These are phyloP conservation scores for Coccomyxa sp. DNA, from an alignment of 139 green algal species.

Conservation along the genomic window DNA sequence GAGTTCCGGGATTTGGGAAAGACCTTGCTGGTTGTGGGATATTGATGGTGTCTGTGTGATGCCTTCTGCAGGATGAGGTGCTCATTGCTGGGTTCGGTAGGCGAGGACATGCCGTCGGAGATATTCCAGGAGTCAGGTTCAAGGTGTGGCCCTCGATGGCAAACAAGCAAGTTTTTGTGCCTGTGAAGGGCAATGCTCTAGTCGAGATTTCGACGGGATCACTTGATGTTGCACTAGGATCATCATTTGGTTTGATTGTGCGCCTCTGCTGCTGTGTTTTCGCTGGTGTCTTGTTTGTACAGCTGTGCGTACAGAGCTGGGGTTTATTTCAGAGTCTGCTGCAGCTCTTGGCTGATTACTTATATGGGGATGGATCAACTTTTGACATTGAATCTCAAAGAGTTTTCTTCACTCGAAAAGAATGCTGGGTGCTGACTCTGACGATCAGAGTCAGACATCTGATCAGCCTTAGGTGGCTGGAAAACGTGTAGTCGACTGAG, in stretches of 20 bases:
- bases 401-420: too few relatives aligned
- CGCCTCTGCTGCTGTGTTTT: too few relatives aligned
- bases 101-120: constrained; percentile 95
- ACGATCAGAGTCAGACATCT: too few relatives aligned
- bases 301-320: neutral
- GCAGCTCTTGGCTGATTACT: too few relatives aligned
- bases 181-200: neutral
- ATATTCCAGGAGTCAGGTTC: constrained; percentile 99
- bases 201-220: neutral
- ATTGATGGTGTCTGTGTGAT: neutral
- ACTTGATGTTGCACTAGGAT: neutral
- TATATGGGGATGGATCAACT: too few relatives aligned
- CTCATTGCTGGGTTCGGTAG: constrained; percentile 98
- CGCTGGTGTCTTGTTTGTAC: neutral
- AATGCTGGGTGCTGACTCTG: too few relatives aligned
- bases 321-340: too few relatives aligned
- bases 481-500: neutral
- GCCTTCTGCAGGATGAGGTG: constrained; percentile 84
- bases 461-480: neutral
- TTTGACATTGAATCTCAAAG: neutral
- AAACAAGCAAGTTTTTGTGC: neutral
- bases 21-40: neutral
- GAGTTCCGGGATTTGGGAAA: too few relatives aligned
- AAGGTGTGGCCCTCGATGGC: constrained; percentile 67
- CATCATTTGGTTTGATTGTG: neutral